These are phyloP conservation scores for Tetrapisispora nanseiensis DNA, from an alignment of 805 yeast species.

Conservation along the genomic window DNA sequence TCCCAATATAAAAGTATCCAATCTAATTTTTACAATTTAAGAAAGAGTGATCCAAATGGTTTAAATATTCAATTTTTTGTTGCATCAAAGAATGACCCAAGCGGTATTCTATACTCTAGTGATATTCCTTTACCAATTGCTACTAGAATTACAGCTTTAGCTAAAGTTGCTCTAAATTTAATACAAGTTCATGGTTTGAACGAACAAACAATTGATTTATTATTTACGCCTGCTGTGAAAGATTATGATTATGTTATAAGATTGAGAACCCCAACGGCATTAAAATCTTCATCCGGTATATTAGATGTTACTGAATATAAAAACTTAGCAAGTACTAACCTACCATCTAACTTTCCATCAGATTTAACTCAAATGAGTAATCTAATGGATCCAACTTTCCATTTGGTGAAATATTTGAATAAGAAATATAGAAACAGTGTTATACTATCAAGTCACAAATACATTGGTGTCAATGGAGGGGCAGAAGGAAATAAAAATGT, in stretches of 20 bases:
- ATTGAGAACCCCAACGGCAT: slow-evolving; percentile 37
- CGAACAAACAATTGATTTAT: slow-evolving; percentile 37
- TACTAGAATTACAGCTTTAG: slow-evolving; percentile 75
- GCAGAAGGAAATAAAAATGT: slow-evolving; percentile 47
- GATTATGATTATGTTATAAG: slow-evolving; percentile 78
- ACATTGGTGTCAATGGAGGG: slow-evolving; percentile 43
- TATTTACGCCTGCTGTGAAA: slow-evolving; percentile 72
- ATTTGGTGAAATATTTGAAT: slow-evolving; percentile 50
- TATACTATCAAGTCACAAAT: slow-evolving; percentile 56
- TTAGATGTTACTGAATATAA: slow-evolving; percentile 46
- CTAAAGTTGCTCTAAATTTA: slow-evolving; percentile 61
- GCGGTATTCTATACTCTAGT: slow-evolving; percentile 77
- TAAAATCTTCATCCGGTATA: slow-evolving; percentile 46
- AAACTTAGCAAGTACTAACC: slow-evolving; percentile 36
- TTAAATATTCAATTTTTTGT: slow-evolving; percentile 70
- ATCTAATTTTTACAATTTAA: slow-evolving; percentile 52
- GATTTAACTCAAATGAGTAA: slow-evolving; percentile 33
- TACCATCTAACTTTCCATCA: slow-evolving; percentile 26
- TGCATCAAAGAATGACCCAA: slow-evolving; percentile 74
- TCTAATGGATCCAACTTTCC: slow-evolving; percentile 52
- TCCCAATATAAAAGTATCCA: slow-evolving; percentile 53
- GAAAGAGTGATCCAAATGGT: slow-evolving; percentile 76
- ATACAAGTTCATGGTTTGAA: slow-evolving; percentile 38
- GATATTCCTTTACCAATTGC: slow-evolving; percentile 64
- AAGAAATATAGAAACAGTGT: slow-evolving; percentile 56